Evolutionary conservation across 176 grass and related monocot species (phyloP), one percentile per base, ranked within the genome.

Genomic region (Luzula sylvatica): DNA sequence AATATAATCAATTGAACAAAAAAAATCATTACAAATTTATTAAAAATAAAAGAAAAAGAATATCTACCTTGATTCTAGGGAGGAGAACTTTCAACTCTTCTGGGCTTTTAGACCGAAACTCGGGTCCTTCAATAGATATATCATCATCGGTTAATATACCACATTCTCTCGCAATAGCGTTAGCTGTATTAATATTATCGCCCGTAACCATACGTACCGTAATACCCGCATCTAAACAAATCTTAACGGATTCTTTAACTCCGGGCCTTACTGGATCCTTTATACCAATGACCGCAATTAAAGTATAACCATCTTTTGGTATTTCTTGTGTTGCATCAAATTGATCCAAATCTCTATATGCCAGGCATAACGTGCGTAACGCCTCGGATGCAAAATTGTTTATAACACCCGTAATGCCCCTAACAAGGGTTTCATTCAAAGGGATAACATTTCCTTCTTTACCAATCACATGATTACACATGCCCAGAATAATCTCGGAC

Each of bases 121-220:
- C 73, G 21, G 66, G 23, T 23, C 89, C 83, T 77, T 95, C 83
- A 56, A 95, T 81, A 15, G 89, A 83, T 56, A 95, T 76, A n/a
- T 83, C 89, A 7, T 94, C 75, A 55, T 84, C 89, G 0, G 83
- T 95, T 55, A 95, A 52, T 69, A 95, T 88, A 58, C 89, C 83
- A 66, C 89, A 95, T 72, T 95, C 83, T 65, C 77, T 78, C 7
- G 89, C 89, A 51, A 95, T 95, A 55, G 89, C 89, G 57, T 85
- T 95, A 53, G 89, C 89, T 14, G 89, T 95, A 66, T 95, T 75
- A 43, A 95, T 95, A 25, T 88, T 95, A 46, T 95, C 89, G 30
- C 83, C 83, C 0, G 89, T 95, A 14, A 95, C 76, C 83, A 95
- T 95, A 56, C 72, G 75, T 43, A 95, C 83, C 12, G 55, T 81